Conservation (phyloP, 768 basidiomycete genomes). For the Cystofilobasidium bisporidii region DNA sequence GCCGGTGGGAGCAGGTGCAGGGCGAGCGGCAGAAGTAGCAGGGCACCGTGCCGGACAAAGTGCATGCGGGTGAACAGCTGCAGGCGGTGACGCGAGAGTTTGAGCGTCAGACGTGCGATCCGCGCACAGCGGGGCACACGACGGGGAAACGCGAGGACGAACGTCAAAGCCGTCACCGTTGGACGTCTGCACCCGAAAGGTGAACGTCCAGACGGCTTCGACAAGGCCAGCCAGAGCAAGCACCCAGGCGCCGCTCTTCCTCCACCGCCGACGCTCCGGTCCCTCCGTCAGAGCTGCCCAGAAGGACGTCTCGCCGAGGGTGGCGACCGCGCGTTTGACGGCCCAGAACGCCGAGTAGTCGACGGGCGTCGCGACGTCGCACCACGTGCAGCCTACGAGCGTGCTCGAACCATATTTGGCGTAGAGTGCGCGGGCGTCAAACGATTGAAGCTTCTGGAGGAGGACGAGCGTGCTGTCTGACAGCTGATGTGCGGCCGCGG, state of each 20-base stretch:
- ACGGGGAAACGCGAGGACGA: neutral
- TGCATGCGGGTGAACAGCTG: neutral
- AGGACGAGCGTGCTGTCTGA: neutral
- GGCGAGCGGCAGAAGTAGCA: neutral
- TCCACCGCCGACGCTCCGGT: neutral
- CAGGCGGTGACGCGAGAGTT: neutral
- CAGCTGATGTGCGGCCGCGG: neutral
- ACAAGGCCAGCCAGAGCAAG: neutral
- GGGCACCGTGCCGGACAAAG: neutral
- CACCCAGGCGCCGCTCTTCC: neutral
- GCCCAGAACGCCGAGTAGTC: neutral
- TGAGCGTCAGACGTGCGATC: too few species aligned
- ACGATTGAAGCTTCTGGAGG: conserved; percentile 4
- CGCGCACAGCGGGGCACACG: too few species aligned
- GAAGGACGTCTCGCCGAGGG: neutral
- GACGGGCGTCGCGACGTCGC: neutral
- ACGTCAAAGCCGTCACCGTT: neutral
- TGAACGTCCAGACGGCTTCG: neutral
- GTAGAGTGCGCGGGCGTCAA: conserved; percentile 3
- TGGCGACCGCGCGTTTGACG: neutral
- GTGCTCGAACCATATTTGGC: neutral
- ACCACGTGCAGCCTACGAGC: conserved; percentile 2
- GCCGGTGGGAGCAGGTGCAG: neutral
- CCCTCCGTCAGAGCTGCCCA: neutral
- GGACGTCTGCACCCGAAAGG: neutral